phyloP scores from a whole-genome alignment of 2,329 filamentous ascomycete genomes.

The Cryphonectria naterciae region DNA sequence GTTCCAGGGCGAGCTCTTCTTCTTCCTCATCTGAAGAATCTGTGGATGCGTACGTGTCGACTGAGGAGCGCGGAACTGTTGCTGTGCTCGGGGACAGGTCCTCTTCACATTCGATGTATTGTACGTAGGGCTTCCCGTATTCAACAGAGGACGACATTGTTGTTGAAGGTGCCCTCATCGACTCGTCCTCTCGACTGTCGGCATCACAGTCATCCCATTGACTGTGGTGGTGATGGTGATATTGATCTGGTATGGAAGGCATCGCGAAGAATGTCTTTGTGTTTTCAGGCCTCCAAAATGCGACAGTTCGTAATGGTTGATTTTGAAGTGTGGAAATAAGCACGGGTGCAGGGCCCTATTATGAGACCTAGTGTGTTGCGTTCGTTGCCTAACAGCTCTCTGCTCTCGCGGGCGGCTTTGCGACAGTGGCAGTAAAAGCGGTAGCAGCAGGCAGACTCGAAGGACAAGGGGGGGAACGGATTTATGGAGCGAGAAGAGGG shows the following conservation, averaged over 20 bases:
- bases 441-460: neutral
- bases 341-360: neutral
- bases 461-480: neutral
- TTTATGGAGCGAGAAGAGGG: neutral
- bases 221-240: constrained; percentile 8
- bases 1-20: constrained; percentile 53
- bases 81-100: constrained; percentile 48
- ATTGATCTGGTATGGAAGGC: constrained; percentile 19
- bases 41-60: constrained; percentile 81
- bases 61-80: constrained; percentile 61
- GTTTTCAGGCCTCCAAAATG: neutral
- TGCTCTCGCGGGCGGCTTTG: constrained; percentile 15
- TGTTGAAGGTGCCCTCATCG: constrained; percentile 16
- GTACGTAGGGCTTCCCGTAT: constrained; percentile 22
- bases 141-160: constrained; percentile 14
- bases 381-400: constrained; percentile 3
- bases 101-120: constrained; percentile 32
- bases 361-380: neutral
- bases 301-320: neutral
- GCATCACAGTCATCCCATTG: constrained; percentile 14
- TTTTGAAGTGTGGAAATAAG: neutral
- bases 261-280: constrained; percentile 14
- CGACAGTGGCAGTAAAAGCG: no score
- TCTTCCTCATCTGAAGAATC: constrained; percentile 65
- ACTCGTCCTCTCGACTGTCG: constrained; percentile 13